phyloP scores from a whole-genome alignment of 2,329 filamentous ascomycete species.

The Paraconiothyrium brasiliense region DNA sequence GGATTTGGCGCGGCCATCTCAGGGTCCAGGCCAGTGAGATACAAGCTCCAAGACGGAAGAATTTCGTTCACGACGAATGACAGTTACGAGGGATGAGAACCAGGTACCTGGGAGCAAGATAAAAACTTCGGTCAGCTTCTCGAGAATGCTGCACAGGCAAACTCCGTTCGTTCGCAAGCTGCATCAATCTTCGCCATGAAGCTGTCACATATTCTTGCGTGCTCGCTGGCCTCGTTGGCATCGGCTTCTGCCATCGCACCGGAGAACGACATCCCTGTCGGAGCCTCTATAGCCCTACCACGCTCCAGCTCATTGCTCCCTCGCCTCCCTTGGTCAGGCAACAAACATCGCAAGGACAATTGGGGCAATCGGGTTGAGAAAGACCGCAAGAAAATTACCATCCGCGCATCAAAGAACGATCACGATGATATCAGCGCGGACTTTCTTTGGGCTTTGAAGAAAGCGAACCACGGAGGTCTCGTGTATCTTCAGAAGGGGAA shows the following conservation, averaged over 20 bases:
- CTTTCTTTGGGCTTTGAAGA: conserved; percentile 63
- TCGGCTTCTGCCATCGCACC: conserved; percentile 26
- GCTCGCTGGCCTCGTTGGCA: conserved; percentile 26
- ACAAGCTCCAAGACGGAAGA: conserved; percentile 24
- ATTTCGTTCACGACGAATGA: conserved; percentile 8
- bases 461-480: conserved; percentile 68
- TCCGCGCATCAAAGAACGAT: conserved; percentile 63
- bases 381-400: conserved; percentile 59
- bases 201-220: conserved; percentile 26
- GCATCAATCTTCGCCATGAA: conserved; percentile 27
- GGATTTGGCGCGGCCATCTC: background rate
- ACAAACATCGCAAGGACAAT: conserved; percentile 34
- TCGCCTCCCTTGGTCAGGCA: conserved; percentile 18
- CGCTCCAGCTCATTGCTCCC: conserved; percentile 20
- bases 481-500: conserved; percentile 63
- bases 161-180: background rate
- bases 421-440: conserved; percentile 66
- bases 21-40: conserved; percentile 4
- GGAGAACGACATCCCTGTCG: conserved; percentile 26
- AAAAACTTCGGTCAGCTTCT: conserved; percentile 8
- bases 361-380: conserved; percentile 42
- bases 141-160: background rate
- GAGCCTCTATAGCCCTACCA: conserved; percentile 27
- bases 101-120: conserved; percentile 16
- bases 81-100: conserved; percentile 10